Conservation (phyloP, 2,329 filamentous ascomycete genomes). For the Chrysoporthe puriensis region DNA sequence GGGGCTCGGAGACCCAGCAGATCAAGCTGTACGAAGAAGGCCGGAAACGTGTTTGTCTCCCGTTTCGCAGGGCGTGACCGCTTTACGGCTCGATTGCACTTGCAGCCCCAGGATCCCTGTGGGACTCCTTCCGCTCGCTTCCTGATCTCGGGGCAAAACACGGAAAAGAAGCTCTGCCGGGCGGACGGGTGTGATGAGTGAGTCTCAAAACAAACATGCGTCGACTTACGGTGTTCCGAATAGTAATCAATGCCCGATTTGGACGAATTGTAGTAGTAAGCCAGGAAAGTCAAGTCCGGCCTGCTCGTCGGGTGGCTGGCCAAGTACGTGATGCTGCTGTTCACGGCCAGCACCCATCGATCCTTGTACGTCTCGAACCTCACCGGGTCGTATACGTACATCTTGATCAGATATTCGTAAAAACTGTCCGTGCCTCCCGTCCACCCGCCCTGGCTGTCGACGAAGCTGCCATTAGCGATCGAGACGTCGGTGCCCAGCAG, state of each 20-base stretch:
- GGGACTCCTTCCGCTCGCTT: neutral
- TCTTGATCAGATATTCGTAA: constrained; percentile 91
- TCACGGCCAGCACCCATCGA: constrained; percentile 74
- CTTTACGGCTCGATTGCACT: neutral
- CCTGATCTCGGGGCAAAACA: neutral
- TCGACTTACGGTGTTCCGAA: constrained; percentile 54
- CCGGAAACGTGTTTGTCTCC: constrained; percentile 15
- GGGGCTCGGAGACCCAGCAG: neutral
- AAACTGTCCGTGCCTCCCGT: constrained; percentile 77
- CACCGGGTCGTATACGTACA: constrained; percentile 77
- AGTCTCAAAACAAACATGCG: neutral
- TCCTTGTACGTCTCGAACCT: constrained; percentile 70
- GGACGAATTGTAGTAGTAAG: constrained; percentile 53
- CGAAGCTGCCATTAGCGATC: constrained; percentile 67
- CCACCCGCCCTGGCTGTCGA: constrained; percentile 74
- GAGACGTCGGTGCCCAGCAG: constrained; percentile 71
- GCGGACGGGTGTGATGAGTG: neutral
- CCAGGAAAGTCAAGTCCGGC: constrained; percentile 74
- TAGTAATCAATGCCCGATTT: constrained; percentile 39
- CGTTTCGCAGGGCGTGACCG: constrained; percentile 6
- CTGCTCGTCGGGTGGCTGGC: constrained; percentile 67
- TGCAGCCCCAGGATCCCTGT: neutral
- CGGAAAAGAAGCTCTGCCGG: neutral
- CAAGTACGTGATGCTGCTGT: constrained; percentile 75
- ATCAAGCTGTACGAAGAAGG: constrained; percentile 6